phyloP scores from a whole-genome alignment of 306 rosid species.

The Cicer bijugum region DNA sequence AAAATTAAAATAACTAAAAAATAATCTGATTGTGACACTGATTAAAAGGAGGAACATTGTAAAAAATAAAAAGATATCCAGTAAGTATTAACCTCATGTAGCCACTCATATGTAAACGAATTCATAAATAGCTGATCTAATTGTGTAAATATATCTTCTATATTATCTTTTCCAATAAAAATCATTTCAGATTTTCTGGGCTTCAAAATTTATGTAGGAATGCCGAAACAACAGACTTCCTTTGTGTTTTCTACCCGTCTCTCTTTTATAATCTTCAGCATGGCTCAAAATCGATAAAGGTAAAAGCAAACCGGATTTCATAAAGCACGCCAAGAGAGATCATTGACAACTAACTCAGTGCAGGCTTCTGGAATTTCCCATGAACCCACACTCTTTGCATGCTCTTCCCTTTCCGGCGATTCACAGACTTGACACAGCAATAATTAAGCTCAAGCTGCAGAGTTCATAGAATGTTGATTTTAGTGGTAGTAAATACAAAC shows the following conservation, averaged over 20 bases:
- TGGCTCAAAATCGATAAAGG: conserved; percentile 9
- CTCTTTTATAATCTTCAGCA: background rate
- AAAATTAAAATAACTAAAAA: no score
- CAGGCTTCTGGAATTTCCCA: conserved; percentile 87
- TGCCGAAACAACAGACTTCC: background rate
- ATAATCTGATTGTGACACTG: no score
- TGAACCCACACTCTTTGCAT: conserved; percentile 97
- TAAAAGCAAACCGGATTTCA: background rate
- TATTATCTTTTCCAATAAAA: conserved; percentile 9
- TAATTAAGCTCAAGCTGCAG: conserved; percentile 86
- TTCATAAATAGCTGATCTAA: background rate
- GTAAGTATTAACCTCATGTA: no score
- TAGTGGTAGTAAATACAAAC: conserved; percentile 12
- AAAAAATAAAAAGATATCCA: no score
- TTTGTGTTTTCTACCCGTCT: background rate
- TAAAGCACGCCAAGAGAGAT: conserved; percentile 12
- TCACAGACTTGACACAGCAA: conserved; percentile 83
- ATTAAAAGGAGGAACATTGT: no score
- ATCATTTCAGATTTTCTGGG: background rate
- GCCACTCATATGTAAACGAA: background rate
- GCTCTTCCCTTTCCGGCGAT: conserved; percentile 77
- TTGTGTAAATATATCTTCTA: conserved; percentile 15
- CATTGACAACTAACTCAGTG: conserved; percentile 39
- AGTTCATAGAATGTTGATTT: conserved; percentile 37
- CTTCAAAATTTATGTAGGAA: conserved; percentile 24